Evolutionary conservation across 768 basidiomycete genomes (phyloP).

Genomic region (Trametes meyenii): DNA sequence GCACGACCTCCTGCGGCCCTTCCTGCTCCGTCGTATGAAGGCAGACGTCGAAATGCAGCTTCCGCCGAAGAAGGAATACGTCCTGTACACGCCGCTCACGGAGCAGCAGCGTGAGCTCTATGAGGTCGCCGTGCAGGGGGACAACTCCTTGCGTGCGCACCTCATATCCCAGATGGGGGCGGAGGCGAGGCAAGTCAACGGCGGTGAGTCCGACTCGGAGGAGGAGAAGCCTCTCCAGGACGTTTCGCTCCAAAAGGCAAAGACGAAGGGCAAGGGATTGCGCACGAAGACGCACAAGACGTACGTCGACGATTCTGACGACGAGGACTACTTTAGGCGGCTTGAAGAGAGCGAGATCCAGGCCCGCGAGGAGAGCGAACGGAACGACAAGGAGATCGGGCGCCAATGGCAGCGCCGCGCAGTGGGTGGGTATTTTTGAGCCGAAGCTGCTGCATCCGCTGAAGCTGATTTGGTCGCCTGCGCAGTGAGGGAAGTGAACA

Average conservation of each 20-base stretch:
- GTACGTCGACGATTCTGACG: slow-evolving; percentile 59
- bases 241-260: slow-evolving; percentile 30
- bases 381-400: slow-evolving; percentile 56
- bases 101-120: slow-evolving; percentile 84
- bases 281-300: slow-evolving; percentile 36
- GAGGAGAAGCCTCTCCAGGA: slow-evolving; percentile 34
- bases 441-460: not conserved
- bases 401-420: slow-evolving; percentile 59
- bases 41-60: slow-evolving; percentile 77
- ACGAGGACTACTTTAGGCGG: slow-evolving; percentile 67
- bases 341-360: slow-evolving; percentile 53
- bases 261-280: slow-evolving; percentile 30
- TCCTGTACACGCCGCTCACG: slow-evolving; percentile 89
- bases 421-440: slow-evolving; percentile 51
- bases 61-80: slow-evolving; percentile 93
- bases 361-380: slow-evolving; percentile 41
- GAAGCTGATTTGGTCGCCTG: not conserved
- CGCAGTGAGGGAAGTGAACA: slow-evolving; percentile 83
- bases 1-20: slow-evolving; percentile 92
- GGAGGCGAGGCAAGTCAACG: slow-evolving; percentile 36
- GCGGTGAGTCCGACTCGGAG: slow-evolving; percentile 33
- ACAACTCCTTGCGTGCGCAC: slow-evolving; percentile 56
- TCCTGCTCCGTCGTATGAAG: slow-evolving; percentile 90
- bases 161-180: slow-evolving; percentile 34
- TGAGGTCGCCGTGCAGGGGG: slow-evolving; percentile 73